Conservation (phyloP, 2,329 filamentous ascomycete species). For the Claviceps humidiphila region DNA sequence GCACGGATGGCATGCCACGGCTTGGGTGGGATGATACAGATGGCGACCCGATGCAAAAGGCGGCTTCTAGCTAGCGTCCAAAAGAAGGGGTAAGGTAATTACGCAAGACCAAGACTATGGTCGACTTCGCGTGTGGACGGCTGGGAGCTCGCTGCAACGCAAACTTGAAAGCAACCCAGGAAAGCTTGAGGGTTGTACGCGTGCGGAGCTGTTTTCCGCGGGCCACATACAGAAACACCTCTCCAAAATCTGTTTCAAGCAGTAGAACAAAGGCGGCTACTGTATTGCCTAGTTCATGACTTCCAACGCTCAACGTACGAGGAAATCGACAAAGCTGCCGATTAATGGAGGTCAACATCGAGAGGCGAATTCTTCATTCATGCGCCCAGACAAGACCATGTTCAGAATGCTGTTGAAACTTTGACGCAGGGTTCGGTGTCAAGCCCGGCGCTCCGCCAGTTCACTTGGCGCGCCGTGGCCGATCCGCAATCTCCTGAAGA, state of each 20-base stretch:
- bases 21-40: conserved; percentile 4
- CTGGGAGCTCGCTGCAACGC: not conserved
- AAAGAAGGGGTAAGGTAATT: not conserved
- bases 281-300: not conserved
- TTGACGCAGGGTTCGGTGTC: conserved; percentile 2
- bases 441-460: not conserved
- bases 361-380: not conserved
- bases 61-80: not conserved
- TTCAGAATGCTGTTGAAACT: not conserved
- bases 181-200: not conserved
- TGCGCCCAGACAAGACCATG: not conserved
- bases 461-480: not conserved
- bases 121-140: not conserved
- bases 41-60: conserved; percentile 2
- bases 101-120: not conserved
- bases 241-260: not conserved
- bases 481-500: not conserved
- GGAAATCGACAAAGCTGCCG: not conserved
- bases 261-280: not conserved
- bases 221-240: not conserved
- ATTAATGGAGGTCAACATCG: not conserved
- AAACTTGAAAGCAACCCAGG: not conserved
- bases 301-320: not conserved
- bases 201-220: not conserved
- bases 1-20: conserved; percentile 3